A percentile compares a stretch with the other conserved stretches of the same genome.
These are phyloP conservation scores for Aquanectria penicillioides DNA, from an alignment of 2,329 filamentous ascomycete genomes.

Conservation along the genomic window DNA sequence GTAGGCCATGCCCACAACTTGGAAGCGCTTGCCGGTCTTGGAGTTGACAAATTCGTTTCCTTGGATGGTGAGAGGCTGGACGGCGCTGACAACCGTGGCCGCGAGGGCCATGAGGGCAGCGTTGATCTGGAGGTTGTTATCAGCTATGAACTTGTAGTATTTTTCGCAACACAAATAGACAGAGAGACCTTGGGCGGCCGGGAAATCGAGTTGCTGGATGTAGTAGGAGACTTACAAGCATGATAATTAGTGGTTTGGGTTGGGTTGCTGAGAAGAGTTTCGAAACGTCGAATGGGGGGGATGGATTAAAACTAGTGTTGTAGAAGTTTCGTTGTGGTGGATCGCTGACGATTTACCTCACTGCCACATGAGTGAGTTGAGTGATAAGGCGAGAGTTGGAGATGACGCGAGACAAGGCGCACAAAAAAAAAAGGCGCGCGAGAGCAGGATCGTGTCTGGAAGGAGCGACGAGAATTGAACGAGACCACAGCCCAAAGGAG, in stretches of 20 bases:
- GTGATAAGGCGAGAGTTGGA: conserved; percentile 8
- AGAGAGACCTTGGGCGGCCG: too few relatives aligned
- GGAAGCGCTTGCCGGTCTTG: conserved; percentile 67
- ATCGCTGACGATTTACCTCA: conserved; percentile 13
- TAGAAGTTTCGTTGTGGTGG: conserved; percentile 14
- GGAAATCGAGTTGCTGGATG: neutral
- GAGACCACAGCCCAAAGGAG: conserved; percentile 19
- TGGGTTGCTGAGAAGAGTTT: neutral
- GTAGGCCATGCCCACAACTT: conserved; percentile 75
- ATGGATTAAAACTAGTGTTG: conserved; percentile 7
- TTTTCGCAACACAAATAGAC: too few relatives aligned
- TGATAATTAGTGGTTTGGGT: conserved; percentile 23
- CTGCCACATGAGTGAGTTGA: conserved; percentile 7
- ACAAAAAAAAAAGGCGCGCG: conserved; percentile 1
- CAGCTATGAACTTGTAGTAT: too few relatives aligned
- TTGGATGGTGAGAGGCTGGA: conserved; percentile 65
- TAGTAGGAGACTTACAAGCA: conserved; percentile 41
- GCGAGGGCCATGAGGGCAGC: conserved; percentile 62
- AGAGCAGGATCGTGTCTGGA: conserved; percentile 26
- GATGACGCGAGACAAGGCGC: conserved; percentile 6
- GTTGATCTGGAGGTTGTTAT: conserved; percentile 46
- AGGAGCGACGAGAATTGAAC: conserved; percentile 37
- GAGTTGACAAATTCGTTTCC: conserved; percentile 70
- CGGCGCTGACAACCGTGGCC: conserved; percentile 64
- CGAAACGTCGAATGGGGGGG: too few relatives aligned